Percentiles rank a stretch among this genome's conserved stretches.
These are phyloP conservation scores for Silene conica DNA, from an alignment of 148 eudicot species.

Conservation along the genomic window DNA sequence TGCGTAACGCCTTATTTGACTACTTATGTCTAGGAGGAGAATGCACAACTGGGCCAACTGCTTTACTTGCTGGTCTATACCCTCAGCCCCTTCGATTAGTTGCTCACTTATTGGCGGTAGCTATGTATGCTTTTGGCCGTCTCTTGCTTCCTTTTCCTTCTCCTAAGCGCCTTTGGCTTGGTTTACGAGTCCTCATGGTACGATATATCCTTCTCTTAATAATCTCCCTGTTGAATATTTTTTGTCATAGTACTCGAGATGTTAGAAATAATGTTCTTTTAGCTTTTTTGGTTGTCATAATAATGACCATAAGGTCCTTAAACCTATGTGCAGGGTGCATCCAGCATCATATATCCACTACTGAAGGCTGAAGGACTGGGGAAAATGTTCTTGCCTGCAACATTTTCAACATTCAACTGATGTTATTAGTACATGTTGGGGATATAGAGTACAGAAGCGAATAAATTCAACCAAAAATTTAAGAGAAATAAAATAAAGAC, in stretches of 20 bases:
- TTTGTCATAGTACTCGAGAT: neutral
- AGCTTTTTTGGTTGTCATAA: neutral
- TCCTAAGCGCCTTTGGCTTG: constrained; percentile 53
- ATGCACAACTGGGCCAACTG: constrained; percentile 59
- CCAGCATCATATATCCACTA: constrained; percentile 66
- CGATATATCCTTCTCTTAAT: neutral
- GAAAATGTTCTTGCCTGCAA: constrained; percentile 81
- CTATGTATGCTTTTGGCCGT: constrained; percentile 71
- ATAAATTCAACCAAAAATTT: too few species aligned
- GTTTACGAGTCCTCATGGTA: constrained; percentile 56
- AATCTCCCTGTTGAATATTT: neutral
- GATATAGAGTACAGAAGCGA: too few species aligned
- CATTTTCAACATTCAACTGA: constrained; percentile 49
- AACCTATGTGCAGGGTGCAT: constrained; percentile 49
- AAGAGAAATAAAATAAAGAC: too few species aligned
- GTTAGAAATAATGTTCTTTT: neutral
- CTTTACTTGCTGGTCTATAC: constrained; percentile 71
- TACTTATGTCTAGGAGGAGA: constrained; percentile 77
- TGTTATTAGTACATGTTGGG: too few species aligned
- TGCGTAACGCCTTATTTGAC: constrained; percentile 69
- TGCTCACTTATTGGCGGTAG: constrained; percentile 77
- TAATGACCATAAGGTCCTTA: neutral
- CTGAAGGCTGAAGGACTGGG: constrained; percentile 70
- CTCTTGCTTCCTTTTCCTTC: constrained; percentile 71
- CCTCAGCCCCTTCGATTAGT: constrained; percentile 64